phyloP scores from a whole-genome alignment of 2,329 filamentous ascomycete genomes.

The Trichoderma polysporum region DNA sequence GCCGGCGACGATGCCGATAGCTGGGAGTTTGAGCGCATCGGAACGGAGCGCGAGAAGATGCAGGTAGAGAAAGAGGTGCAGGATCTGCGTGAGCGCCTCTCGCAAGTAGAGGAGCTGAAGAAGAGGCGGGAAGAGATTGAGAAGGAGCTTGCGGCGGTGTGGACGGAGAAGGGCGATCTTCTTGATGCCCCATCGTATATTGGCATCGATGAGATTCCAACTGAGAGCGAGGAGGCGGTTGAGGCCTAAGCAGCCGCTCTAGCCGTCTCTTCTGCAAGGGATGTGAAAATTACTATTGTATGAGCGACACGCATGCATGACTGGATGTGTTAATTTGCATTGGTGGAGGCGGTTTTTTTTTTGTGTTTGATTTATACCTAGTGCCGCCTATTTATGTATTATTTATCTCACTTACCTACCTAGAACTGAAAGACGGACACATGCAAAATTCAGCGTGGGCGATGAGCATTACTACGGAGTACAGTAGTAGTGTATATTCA shows the following conservation, averaged over 20 bases:
- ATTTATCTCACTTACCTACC: not conserved
- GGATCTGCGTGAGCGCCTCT: slow-evolving; percentile 76
- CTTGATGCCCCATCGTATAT: slow-evolving; percentile 50
- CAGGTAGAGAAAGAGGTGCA: slow-evolving; percentile 88
- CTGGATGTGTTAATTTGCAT: slow-evolving; percentile 1
- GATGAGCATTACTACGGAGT: not conserved
- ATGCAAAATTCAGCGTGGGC: not conserved
- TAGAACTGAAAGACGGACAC: not conserved
- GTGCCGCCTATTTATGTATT: not conserved
- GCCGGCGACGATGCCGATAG: slow-evolving; percentile 76
- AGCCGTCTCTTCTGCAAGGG: not conserved
- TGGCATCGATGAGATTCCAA: not conserved
- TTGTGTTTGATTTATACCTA: not conserved
- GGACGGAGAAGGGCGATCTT: slow-evolving; percentile 54
- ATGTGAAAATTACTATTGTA: not conserved
- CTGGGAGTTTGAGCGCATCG: slow-evolving; percentile 93
- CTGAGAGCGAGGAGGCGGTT: slow-evolving; percentile 4
- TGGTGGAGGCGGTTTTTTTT: not conserved
- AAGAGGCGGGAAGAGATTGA: slow-evolving; percentile 77
- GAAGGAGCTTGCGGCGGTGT: slow-evolving; percentile 67
- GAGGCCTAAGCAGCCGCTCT: not conserved
- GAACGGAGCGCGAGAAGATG: slow-evolving; percentile 88
- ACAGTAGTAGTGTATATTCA: not conserved
- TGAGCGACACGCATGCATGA: slow-evolving; percentile 4
- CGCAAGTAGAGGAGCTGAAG: slow-evolving; percentile 84